Evolutionary conservation across 2,329 filamentous ascomycete genomes (phyloP).

Genomic region (Penicillium capsulatum): DNA sequence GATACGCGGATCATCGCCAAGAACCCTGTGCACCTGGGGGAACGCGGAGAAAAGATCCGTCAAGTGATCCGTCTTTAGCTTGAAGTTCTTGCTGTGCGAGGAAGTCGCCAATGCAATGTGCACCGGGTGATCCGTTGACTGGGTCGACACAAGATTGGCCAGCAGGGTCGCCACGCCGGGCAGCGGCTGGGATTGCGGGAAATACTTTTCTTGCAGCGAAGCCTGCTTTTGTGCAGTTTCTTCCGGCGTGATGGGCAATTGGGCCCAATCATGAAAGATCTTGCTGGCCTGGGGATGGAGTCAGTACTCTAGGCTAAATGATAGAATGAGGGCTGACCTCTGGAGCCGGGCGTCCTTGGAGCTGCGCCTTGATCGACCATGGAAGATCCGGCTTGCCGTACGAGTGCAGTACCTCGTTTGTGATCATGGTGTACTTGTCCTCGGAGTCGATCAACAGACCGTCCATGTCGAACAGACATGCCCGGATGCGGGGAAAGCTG

Average conservation of each 20-base stretch:
- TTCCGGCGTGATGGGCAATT: conserved; percentile 70
- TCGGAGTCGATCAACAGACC: conserved; percentile 91
- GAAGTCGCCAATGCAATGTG: conserved; percentile 86
- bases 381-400: conserved; percentile 73
- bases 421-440: conserved; percentile 78
- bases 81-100: conserved; percentile 66
- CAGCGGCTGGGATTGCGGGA: conserved; percentile 69
- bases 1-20: conserved; percentile 82
- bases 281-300: conserved; percentile 46
- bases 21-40: conserved; percentile 63
- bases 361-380: conserved; percentile 88
- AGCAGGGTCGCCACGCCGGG: conserved; percentile 73
- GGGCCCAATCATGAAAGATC: conserved; percentile 75
- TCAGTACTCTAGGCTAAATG: not conserved
- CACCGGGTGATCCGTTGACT: conserved; percentile 47
- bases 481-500: conserved; percentile 74
- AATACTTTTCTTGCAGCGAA: conserved; percentile 65
- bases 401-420: conserved; percentile 74
- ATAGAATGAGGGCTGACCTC: conserved; percentile 37
- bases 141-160: conserved; percentile 30
- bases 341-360: conserved; percentile 64
- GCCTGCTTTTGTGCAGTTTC: conserved; percentile 61
- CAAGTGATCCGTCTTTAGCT: conserved; percentile 65
- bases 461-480: conserved; percentile 98
- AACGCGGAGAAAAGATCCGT: conserved; percentile 56